Evolutionary conservation across 1,284 basidiomycete genomes (phyloP), one percentile per base, ranked within the genome.

Genomic region (Apiotrichum gamsii): DNA sequence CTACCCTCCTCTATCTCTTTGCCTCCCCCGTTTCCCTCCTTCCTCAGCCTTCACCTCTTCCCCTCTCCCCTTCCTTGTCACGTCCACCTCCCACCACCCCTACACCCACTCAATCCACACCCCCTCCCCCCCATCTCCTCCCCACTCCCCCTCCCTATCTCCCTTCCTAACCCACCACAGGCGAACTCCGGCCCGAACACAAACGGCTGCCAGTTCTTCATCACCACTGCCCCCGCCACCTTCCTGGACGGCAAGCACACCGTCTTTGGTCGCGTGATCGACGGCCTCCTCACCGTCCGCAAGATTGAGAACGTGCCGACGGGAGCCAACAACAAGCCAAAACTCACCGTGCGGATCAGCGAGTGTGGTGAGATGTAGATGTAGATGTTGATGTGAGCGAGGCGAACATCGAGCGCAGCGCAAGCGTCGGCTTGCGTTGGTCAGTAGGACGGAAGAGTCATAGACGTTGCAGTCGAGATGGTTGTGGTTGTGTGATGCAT

Each of bases 161-260:
- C 25, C 25, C 6, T 28, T 28, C 8, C 11, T 11, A 6, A 11
- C 6, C 11, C 25, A 28, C 25, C 25, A 28, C 58, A 91, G 89
- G 90, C 90, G 1, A 95, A 95, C 71, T 93, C 90, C 0, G 90
- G 90, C 3, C 80, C 85, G 0, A 84, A 87, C 63, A 93, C 90
- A 5, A 95, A 96, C 62, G 91, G 91, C 3, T 94, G 87, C 15
- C 61, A 95, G 82, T 98, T 98, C 77, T 98, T 98, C 77, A 85
- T 98, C 63, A 98, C 94, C 0, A 90, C 88, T 0, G 89, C 84
- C 14, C 85, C 87, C 50, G 93, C 90, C 54, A 87, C 90, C 57
- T 98, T 97, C 70, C 78, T 96, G 33, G 90, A 96, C 65, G 86
- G 85, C 43, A 96, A 95, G 67, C 91, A 96, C 68, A 84, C 88